A percentile compares a stretch with the other conserved stretches of the same genome.
These are phyloP conservation scores for Tetracladium setigerum DNA, from an alignment of 495 filamentous ascomycete species.

Conservation along the genomic window DNA sequence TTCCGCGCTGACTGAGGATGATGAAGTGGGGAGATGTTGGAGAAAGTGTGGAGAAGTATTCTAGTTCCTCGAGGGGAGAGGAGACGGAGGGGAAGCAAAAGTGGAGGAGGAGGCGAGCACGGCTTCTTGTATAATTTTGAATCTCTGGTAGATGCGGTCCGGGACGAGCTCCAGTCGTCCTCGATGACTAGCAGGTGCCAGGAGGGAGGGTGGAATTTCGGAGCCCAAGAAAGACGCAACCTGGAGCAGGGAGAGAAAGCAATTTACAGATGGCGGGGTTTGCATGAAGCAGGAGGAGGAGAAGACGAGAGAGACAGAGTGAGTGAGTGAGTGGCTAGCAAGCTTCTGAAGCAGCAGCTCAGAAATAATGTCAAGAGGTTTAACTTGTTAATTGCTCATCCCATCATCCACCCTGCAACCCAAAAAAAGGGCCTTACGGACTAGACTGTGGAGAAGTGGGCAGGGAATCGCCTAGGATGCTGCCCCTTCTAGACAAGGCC, in stretches of 20 bases:
- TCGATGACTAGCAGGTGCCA: conserved; percentile 20
- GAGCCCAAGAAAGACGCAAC: conserved; percentile 6
- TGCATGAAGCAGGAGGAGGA: conserved; percentile 12
- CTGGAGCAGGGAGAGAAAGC: conserved; percentile 16
- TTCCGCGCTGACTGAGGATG: background rate
- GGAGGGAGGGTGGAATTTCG: conserved; percentile 4
- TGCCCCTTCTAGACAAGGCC: background rate
- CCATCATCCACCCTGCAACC: too few relatives aligned
- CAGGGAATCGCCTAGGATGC: background rate
- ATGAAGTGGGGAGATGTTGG: background rate
- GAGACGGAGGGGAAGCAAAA: background rate
- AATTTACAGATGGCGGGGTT: conserved; percentile 23
- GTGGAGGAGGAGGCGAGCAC: conserved; percentile 2
- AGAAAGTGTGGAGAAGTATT: conserved; percentile 20
- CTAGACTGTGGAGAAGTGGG: background rate
- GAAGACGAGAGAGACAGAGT: conserved; percentile 6
- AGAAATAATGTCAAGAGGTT: background rate
- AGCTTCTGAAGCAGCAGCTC: background rate
- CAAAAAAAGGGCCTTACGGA: background rate
- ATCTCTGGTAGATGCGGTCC: conserved; percentile 15
- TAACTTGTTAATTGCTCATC: conserved; percentile 3
- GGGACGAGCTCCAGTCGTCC: conserved; percentile 9
- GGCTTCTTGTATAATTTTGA: conserved; percentile 18
- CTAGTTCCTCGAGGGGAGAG: background rate
- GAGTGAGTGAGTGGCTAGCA: conserved; percentile 12